Percentiles rank a stretch among this genome's conserved stretches.
Conservation (phyloP, 441 rosid genomes). For the Adansonia grandidieri region DNA sequence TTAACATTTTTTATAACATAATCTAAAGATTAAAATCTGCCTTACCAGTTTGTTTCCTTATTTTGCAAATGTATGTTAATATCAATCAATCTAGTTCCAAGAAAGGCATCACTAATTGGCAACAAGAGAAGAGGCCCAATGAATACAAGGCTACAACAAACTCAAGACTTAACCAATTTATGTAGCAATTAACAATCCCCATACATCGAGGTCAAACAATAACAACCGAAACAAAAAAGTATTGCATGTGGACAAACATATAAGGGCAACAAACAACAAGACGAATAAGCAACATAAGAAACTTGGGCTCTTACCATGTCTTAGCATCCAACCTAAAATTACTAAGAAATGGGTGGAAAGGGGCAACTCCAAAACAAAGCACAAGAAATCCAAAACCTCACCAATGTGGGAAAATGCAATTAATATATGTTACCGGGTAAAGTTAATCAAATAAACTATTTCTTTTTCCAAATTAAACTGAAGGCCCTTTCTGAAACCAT, state of each 20-base stretch:
- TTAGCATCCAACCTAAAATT: constrained; percentile 9
- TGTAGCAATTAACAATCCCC: neutral
- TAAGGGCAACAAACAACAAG: constrained; percentile 1
- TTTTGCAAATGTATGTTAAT: neutral
- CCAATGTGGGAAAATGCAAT: neutral
- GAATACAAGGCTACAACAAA: constrained; percentile 4
- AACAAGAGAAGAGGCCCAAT: neutral
- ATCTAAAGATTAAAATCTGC: neutral
- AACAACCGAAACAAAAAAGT: neutral
- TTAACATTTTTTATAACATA: neutral
- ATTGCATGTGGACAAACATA: neutral
- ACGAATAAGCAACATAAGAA: neutral
- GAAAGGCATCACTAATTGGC: neutral
- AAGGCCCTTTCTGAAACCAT: neutral
- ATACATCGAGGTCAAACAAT: neutral
- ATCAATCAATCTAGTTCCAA: constrained; percentile 14
- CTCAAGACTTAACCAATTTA: neutral
- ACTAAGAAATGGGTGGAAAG: neutral
- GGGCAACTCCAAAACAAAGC: neutral
- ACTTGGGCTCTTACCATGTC: neutral
- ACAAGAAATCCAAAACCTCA: neutral
- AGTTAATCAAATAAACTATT: neutral
- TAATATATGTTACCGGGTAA: neutral
- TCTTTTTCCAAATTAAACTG: neutral
- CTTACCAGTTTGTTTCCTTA: neutral